phyloP scores from a whole-genome alignment of 129 eudicot genomes.

The Helichrysum umbraculigerum region DNA sequence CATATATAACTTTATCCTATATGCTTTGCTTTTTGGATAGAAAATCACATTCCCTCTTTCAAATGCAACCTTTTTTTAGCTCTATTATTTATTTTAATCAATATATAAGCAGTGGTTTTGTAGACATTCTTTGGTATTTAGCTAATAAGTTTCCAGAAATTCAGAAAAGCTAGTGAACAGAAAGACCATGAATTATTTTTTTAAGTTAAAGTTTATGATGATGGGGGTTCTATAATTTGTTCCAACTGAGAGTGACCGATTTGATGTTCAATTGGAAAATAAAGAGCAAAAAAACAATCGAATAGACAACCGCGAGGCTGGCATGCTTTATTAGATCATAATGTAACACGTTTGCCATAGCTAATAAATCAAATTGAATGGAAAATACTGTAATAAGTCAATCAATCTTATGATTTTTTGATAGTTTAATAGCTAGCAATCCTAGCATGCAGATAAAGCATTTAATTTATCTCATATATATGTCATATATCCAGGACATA shows the following conservation, averaged over 20 bases:
- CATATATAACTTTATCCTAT: slow-evolving; percentile 33
- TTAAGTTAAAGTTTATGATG: background rate
- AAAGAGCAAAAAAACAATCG: slow-evolving; percentile 21
- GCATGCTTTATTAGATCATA: slow-evolving; percentile 16
- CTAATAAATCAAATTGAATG: background rate
- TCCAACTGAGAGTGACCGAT: slow-evolving; percentile 27
- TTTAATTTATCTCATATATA: too few species aligned
- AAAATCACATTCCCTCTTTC: slow-evolving; percentile 43
- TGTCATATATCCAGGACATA: too few species aligned
- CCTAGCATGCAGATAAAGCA: too few species aligned
- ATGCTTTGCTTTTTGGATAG: slow-evolving; percentile 36
- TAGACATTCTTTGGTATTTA: slow-evolving; percentile 37
- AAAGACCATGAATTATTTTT: slow-evolving; percentile 18
- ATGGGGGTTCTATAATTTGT: slow-evolving; percentile 31
- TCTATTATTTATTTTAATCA: background rate
- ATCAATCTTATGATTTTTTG: background rate
- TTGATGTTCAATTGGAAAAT: slow-evolving; percentile 34
- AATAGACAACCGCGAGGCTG: slow-evolving; percentile 36
- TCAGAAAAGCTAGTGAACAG: slow-evolving; percentile 23
- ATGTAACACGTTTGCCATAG: background rate
- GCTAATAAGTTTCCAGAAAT: slow-evolving; percentile 36
- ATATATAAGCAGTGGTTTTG: slow-evolving; percentile 5
- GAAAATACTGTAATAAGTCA: background rate
- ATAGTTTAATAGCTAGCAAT: background rate
- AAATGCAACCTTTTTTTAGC: slow-evolving; percentile 35